Percentiles rank a stretch among this genome's conserved stretches.
Conservation (phyloP, 257 asterid species). For the Solanum appendiculatum region DNA sequence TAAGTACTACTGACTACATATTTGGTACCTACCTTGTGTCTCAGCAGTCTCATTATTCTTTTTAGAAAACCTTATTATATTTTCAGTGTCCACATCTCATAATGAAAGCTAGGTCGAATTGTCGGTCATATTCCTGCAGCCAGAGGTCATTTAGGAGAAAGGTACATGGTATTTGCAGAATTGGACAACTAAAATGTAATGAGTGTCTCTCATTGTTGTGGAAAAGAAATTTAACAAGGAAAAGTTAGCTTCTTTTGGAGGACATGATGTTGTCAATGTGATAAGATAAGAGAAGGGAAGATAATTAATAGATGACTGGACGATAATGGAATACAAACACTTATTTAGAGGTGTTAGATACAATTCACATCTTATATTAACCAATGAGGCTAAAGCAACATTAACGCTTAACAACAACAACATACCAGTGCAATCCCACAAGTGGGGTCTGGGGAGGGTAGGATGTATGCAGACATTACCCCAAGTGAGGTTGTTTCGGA, state of each 20-base stretch:
- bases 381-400: background rate
- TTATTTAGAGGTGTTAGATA: background rate
- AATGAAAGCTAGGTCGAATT: background rate
- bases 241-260: background rate
- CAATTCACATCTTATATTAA: background rate
- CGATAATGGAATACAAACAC: background rate
- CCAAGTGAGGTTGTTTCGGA: too few species aligned
- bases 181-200: background rate
- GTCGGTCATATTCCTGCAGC: background rate
- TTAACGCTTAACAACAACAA: background rate
- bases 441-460: too few species aligned
- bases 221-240: background rate
- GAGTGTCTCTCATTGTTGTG: background rate
- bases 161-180: background rate
- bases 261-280: background rate
- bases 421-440: background rate
- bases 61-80: background rate
- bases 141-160: background rate
- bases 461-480: too few species aligned
- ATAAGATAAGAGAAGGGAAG: background rate
- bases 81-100: background rate
- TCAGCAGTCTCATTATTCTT: background rate
- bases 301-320: background rate
- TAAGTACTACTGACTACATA: constrained; percentile 24
- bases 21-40: background rate